Conservation (phyloP, 73 alveolate genomes). For the Paramecium biaurelia region DNA sequence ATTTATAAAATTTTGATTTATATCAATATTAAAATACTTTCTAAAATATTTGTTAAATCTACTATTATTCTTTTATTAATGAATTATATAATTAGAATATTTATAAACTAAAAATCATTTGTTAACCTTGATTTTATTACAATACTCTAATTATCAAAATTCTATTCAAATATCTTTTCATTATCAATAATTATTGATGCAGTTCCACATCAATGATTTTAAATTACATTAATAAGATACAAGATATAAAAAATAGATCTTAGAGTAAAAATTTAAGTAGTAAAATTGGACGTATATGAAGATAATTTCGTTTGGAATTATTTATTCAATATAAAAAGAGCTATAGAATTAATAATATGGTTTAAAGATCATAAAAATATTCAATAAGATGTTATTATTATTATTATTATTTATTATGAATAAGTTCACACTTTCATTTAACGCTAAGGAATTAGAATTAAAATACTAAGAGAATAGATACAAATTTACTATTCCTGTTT, state of each 20-base stretch:
- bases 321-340: too few species aligned
- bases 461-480: neutral
- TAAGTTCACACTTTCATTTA: neutral
- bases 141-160: too few species aligned
- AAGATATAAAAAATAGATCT: neutral
- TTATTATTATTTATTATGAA: neutral
- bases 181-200: too few species aligned
- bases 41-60: too few species aligned
- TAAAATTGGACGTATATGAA: neutral
- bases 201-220: too few species aligned
- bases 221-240: neutral
- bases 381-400: neutral
- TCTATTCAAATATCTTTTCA: too few species aligned
- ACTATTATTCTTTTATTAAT: too few species aligned
- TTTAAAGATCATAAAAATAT: neutral
- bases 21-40: too few species aligned
- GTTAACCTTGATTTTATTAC: too few species aligned
- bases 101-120: too few species aligned
- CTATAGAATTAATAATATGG: neutral
- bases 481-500: neutral
- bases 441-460: neutral
- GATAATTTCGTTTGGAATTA: neutral
- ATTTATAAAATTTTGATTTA: too few species aligned
- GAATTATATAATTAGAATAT: too few species aligned
- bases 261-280: neutral